phyloP scores from a whole-genome alignment of 1,284 basidiomycete genomes.

The Malassezia psittaci region DNA sequence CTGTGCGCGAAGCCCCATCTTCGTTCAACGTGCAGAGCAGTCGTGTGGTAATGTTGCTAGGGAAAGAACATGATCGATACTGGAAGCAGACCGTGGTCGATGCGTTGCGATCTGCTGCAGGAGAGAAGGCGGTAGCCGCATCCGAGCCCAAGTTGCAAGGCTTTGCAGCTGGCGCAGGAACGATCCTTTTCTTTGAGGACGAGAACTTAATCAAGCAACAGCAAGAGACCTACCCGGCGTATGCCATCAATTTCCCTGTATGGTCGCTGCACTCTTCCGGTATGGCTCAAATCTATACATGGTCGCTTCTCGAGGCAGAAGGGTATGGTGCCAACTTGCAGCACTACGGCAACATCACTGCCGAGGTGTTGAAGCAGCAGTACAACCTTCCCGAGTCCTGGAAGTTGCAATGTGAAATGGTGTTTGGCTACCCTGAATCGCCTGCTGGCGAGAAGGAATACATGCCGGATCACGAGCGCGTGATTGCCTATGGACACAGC shows the following conservation, averaged over 20 bases:
- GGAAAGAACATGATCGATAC: constrained; percentile 49
- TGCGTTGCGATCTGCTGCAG: constrained; percentile 30
- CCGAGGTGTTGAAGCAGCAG: constrained; percentile 36
- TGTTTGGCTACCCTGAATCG: constrained; percentile 49
- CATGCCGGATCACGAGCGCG: constrained; percentile 48
- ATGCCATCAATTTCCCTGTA: constrained; percentile 48
- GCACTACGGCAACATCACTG: constrained; percentile 36
- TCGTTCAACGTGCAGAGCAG: constrained; percentile 51
- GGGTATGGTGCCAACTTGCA: constrained; percentile 52
- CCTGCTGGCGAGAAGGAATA: constrained; percentile 48
- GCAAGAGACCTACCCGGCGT: constrained; percentile 49
- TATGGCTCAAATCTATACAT: constrained; percentile 50
- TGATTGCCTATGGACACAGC: constrained; percentile 28
- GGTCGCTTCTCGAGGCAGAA: constrained; percentile 51
- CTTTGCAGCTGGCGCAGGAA: constrained; percentile 50
- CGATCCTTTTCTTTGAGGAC: constrained; percentile 50
- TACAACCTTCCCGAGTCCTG: constrained; percentile 49
- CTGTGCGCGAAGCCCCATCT: constrained; percentile 50
- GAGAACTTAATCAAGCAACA: constrained; percentile 24
- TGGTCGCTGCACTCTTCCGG: constrained; percentile 29
- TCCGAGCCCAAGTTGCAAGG: constrained; percentile 35
- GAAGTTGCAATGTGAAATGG: constrained; percentile 50
- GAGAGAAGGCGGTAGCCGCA: constrained; percentile 21
- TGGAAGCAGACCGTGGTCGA: constrained; percentile 48
- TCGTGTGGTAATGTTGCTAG: constrained; percentile 50